These are phyloP conservation scores for Tulasnella sp. DNA, from an alignment of 768 basidiomycete species.

Conservation along the genomic window DNA sequence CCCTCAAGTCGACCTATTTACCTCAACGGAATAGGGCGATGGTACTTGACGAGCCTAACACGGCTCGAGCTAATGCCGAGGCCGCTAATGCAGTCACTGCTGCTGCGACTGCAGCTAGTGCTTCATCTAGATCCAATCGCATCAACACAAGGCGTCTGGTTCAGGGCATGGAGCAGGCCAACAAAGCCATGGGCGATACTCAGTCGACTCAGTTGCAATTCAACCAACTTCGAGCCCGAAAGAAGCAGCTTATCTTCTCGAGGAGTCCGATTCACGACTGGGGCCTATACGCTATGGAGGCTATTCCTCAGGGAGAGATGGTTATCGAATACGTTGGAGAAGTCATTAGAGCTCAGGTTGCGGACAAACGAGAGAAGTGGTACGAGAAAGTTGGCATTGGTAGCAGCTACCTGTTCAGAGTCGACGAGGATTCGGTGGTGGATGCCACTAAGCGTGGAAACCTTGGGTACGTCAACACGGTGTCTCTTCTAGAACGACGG, in stretches of 20 bases:
- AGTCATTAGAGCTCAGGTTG: conserved; percentile 87
- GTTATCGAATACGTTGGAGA: conserved; percentile 99
- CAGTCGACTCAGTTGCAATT: conserved; percentile 74
- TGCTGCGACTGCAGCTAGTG: conserved; percentile 34
- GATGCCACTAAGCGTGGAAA: conserved; percentile 99
- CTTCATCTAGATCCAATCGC: conserved; percentile 78
- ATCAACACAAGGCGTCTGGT: conserved; percentile 86
- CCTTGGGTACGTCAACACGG: conserved; percentile 61
- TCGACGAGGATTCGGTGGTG: conserved; percentile 95
- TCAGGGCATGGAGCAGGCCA: conserved; percentile 88
- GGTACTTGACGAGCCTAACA: conserved; percentile 30
- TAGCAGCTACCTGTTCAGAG: conserved; percentile 93
- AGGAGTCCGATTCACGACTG: conserved; percentile 96
- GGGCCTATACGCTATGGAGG: conserved; percentile 97
- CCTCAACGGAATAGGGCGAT: conserved; percentile 45
- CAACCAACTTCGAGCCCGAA: conserved; percentile 94
- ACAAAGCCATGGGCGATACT: conserved; percentile 46
- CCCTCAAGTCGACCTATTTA: conserved; percentile 85
- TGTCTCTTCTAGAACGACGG: conserved; percentile 9
- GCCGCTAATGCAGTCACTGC: background rate
- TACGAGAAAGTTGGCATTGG: conserved; percentile 98
- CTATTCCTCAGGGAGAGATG: conserved; percentile 90
- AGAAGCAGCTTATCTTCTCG: conserved; percentile 94
- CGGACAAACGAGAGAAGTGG: conserved; percentile 92
- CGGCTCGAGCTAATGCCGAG: conserved; percentile 27